Evolutionary conservation across 352 stramenopile genomes (phyloP).

Genomic region (Phytopythium helicoides): DNA sequence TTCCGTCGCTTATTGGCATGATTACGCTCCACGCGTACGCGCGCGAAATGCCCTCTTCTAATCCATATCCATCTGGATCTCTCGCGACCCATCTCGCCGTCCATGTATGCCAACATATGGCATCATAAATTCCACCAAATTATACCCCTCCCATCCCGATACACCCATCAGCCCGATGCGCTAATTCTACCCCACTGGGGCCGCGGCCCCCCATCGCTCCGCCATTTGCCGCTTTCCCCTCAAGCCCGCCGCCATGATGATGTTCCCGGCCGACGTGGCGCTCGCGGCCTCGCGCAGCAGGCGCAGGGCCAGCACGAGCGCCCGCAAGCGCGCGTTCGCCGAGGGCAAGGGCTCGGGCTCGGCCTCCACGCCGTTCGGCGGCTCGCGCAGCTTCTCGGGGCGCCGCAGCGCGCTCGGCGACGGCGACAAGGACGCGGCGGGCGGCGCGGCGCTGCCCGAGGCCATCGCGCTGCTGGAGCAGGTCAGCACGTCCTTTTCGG

Average conservation of each 20-base stretch:
- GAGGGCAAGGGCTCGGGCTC: slow-evolving; percentile 6
- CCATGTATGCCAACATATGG: background rate
- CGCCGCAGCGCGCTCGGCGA: slow-evolving; percentile 18
- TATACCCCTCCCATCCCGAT: background rate
- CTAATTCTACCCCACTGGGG: background rate
- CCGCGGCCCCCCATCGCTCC: background rate
- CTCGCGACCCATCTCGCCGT: background rate
- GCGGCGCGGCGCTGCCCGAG: background rate
- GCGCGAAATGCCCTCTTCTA: background rate
- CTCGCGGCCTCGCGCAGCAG: slow-evolving; percentile 19
- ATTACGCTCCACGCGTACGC: slow-evolving; percentile 3
- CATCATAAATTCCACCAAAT: background rate
- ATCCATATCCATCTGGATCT: background rate
- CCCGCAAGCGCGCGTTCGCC: slow-evolving; percentile 23
- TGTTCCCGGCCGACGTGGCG: slow-evolving; percentile 31
- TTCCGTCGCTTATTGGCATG: slow-evolving; percentile 1
- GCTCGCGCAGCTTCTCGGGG: slow-evolving; percentile 16
- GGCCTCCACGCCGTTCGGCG: background rate
- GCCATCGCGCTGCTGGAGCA: slow-evolving; percentile 4
- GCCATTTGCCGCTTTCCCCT: background rate
- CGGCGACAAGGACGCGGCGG: slow-evolving; percentile 25
- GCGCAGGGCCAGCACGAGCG: slow-evolving; percentile 18
- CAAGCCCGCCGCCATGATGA: slow-evolving; percentile 12
- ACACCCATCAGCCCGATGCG: too few species aligned
- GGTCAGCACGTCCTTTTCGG: background rate